Evolutionary conservation across 1,284 basidiomycete species (phyloP), one percentile per base, ranked within the genome.

Genomic region (Ceratobasidium sp.): DNA sequence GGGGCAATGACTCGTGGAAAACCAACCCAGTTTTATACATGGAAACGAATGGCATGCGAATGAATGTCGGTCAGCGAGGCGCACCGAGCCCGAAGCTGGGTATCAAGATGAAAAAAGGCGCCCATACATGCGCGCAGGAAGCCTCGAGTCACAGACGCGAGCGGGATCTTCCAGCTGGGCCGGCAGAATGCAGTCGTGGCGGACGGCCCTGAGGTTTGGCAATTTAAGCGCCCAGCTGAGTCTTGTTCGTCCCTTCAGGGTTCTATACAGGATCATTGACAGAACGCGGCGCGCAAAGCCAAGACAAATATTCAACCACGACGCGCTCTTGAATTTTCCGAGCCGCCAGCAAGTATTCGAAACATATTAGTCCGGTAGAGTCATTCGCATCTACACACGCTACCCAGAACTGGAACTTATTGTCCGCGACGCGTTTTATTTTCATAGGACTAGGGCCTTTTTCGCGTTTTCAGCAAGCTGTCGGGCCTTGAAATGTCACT

Each of bases 401-500:
- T 60, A 41, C 33, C 6, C 7, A 41, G 44, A 23, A 23, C n/a
- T 27, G 44, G n/a, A 44, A 65, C 3, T 14, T 4, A 41, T 38
- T 5, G 12, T 12, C 12, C 41, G 8, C 8, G 12, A 44, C 3
- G 41, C 8, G 41, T 44, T 44, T 33, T 57, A 20, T 18, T 55
- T 6, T 38, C 8, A 23, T 30, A 59, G 23, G 18, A 23, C 18
- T 10, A 20, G 38, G 4, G 23, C 14, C 27, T 27, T 14, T n/a
- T 14, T 27, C 23, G 10, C 41, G 5, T 23, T 33, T 30, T 12
- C 14, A 30, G 16, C 38, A 44, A 10, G 41, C 8, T 44, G 7
- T 10, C 41, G 41, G 8, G 41, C 27, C 35, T 44, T 16, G 46
- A 60, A 33, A 74, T 74, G 71, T 74, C 71, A 64, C 27, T 74